These are phyloP conservation scores for Blastocystis sp. DNA, from an alignment of 352 stramenopile genomes.

Conservation along the genomic window DNA sequence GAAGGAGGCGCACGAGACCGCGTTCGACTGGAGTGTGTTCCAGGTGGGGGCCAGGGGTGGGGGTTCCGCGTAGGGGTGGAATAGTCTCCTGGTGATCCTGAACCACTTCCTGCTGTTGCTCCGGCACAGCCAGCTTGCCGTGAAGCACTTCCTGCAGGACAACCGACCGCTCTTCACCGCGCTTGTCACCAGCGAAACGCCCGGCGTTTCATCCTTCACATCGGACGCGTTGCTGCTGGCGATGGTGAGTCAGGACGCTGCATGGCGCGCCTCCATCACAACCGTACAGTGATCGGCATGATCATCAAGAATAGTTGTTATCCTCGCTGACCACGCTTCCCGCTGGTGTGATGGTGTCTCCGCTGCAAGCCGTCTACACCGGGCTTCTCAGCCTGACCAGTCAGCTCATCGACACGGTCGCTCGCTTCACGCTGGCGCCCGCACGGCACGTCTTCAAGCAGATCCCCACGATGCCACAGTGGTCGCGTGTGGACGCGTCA, in stretches of 20 bases:
- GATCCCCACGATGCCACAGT: neutral
- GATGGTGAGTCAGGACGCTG: constrained; percentile 6
- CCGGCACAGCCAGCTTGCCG: neutral
- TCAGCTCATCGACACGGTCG: neutral
- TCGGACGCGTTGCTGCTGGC: neutral
- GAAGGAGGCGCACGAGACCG: neutral
- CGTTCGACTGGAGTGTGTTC: constrained; percentile 19
- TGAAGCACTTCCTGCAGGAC: neutral
- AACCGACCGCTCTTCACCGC: neutral
- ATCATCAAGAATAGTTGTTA: neutral
- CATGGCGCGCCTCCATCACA: neutral
- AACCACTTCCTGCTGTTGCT: constrained; percentile 6
- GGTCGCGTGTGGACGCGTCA: neutral
- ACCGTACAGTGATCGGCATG: neutral
- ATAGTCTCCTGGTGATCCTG: neutral
- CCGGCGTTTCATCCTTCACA: neutral
- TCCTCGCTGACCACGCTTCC: neutral
- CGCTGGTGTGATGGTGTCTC: neutral
- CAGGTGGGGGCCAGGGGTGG: neutral
- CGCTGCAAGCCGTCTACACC: neutral
- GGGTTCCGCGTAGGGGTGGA: neutral
- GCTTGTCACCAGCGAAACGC: neutral
- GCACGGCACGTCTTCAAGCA: neutral
- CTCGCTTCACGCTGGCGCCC: neutral
- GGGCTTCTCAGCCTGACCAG: neutral